Evolutionary conservation across 2,329 filamentous ascomycete species (phyloP), one percentile per base, ranked within the genome.

Genomic region (Xylaria sp.): DNA sequence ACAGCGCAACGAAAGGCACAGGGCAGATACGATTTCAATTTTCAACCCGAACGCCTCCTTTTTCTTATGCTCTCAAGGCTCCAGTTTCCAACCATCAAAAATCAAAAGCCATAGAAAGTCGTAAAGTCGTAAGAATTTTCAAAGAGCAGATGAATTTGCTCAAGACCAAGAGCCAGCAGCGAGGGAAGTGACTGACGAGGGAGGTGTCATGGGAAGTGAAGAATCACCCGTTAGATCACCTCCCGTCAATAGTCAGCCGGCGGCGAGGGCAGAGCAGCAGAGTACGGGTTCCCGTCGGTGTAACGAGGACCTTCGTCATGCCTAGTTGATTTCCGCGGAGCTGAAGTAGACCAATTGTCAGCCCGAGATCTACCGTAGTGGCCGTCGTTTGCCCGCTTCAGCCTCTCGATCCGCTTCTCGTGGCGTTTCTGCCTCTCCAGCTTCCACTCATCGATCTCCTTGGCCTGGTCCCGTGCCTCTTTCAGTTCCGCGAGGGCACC

Each of bases 401-500:
- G 62, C 56, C 69, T 72, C 62, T 80, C 71, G 22, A 77, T 53
- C 39, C 82, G 76, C 61, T 63, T 77, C 50, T 79, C 70, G 60
- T 82, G 81, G 17, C 82, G 80, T 47, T 70, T 70, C 24, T 69
- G 69, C 65, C 76, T 82, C 66, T 84, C 76, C 46, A 73, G 57
- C 51, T 78, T 71, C 71, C 79, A 85, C 56, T 78, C 72, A 50
- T 69, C 74, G 65, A 77, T 71, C 66, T 81, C 78, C 42, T 80
- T 73, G 39, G 69, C 67, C 69, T 78, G 65, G 57, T 83, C 77
- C 51, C 76, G 77, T 52, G 75, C 82, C 59, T 83, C 78, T 69
- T 84, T 83, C 66, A 84, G 70, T 66, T 84, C 81, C 16, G 73
- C 76, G 40, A 84, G 61, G 61, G 81, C 81, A 29, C 81, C 78